Base-by-base conservation (phyloP, 768 basidiomycete genomes). In the Hygrocybe coccinea region DNA sequence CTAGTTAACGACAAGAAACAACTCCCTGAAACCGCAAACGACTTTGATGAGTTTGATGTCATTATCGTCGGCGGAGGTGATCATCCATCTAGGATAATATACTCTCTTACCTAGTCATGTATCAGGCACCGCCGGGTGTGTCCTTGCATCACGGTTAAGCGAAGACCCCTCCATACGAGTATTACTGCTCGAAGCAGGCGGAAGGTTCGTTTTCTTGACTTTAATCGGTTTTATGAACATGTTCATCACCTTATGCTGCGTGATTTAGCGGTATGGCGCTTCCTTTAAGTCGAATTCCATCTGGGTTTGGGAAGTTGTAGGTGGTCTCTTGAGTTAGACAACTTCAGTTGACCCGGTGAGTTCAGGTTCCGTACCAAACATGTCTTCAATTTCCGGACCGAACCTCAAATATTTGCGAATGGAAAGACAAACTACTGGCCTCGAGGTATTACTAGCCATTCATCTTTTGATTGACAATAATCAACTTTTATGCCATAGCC, bases 41-140 rank as follows among this genome's bases (percentile, higher is more conserved):
- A 63, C 14, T 56, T 60, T 17, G 63, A 66, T 39, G 71, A 76
- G 51, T 80, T 73, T 56, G 80, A 84, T 63, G 71, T 81, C 47
- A 70, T 84, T 50, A 68, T 83, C 52, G 71, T 81, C 39, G 82
- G 82, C 3, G 82, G 82, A 73, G 82, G 82, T 79, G 53, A n/a
- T n/a, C 15, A 60, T 56, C 51, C 7, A 1, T 37, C n/a, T 14
- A 14, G 41, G 11, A 38, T 54, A 43, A n/a, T 5, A 41, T 45
- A 12, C 6, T 19, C 1, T 24, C 47, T 33, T n/a, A 58, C 48
- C 29, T 17, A 9, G 38, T 14, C 59, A 62, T 15, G 57, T 57
- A 17, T 17, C 57, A 80, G 83, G 84, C 8, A 85, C 82, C 9
- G 76, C 83, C 1, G 84, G 84, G 10, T 84, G 82, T 62, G 83